Conservation (phyloP, 2,329 filamentous ascomycete species). For the Pseudopyrenochaeta lycopersici region DNA sequence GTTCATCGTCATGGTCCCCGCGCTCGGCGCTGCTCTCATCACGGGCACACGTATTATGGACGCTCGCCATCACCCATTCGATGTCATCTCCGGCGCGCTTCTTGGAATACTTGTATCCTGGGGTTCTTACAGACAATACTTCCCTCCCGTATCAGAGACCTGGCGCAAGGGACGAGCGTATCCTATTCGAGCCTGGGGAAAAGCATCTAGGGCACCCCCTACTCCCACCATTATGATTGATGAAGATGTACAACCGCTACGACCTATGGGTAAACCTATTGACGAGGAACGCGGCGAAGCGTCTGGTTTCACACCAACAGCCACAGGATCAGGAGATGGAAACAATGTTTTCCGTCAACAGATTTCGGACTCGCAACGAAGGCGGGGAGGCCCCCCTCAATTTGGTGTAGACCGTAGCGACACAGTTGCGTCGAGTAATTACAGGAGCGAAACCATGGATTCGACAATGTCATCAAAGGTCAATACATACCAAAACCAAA, state of each 20-base stretch:
- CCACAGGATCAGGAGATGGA: constrained; percentile 28
- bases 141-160: constrained; percentile 63
- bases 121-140: constrained; percentile 67
- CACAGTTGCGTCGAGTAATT: constrained; percentile 40
- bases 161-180: constrained; percentile 68
- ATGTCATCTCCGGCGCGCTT: constrained; percentile 65
- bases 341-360: constrained; percentile 52
- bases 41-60: constrained; percentile 69
- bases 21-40: constrained; percentile 63
- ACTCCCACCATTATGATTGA: constrained; percentile 33
- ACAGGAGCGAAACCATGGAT: constrained; percentile 31
- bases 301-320: constrained; percentile 39
- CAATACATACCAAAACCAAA: constrained; percentile 42
- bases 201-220: constrained; percentile 46
- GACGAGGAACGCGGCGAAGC: constrained; percentile 46
- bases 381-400: constrained; percentile 37
- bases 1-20: constrained; percentile 62
- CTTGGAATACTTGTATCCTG: constrained; percentile 63
- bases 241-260: constrained; percentile 44
- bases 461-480: constrained; percentile 42
- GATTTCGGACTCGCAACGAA: constrained; percentile 48
- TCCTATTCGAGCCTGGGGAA: constrained; percentile 65
- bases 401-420: constrained; percentile 43
- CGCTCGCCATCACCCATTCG: constrained; percentile 68
- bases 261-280: constrained; percentile 31